Conservation (phyloP, 495 filamentous ascomycete species). For the Recurvomyces mirabilis region DNA sequence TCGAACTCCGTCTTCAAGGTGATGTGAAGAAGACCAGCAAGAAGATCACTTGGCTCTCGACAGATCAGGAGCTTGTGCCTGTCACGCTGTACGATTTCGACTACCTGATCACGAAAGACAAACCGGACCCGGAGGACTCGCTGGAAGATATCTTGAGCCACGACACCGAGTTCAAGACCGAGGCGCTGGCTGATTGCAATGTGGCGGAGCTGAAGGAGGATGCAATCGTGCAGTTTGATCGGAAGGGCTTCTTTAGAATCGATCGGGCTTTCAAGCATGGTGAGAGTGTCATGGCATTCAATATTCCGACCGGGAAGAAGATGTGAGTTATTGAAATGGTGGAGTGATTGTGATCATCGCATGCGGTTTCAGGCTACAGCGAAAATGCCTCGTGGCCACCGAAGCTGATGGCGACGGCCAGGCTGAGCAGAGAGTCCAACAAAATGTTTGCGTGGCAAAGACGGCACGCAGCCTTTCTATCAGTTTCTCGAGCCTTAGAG, state of each 20-base stretch:
- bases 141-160: conserved; percentile 71
- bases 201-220: conserved; percentile 62
- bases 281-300: conserved; percentile 30
- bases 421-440: too few relatives aligned
- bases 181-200: conserved; percentile 70
- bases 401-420: too few relatives aligned
- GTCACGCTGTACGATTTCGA: conserved; percentile 87
- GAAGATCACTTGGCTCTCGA: conserved; percentile 85
- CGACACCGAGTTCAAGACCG: conserved; percentile 62
- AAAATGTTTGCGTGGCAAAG: too few relatives aligned
- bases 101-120: conserved; percentile 84
- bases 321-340: too few relatives aligned
- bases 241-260: conserved; percentile 79
- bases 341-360: too few relatives aligned
- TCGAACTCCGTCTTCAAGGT: conserved; percentile 74
- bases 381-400: too few relatives aligned
- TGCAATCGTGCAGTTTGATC: conserved; percentile 88
- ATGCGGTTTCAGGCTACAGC: too few relatives aligned
- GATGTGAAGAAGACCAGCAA: conserved; percentile 91
- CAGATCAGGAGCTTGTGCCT: conserved; percentile 62
- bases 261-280: conserved; percentile 47
- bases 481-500: too few relatives aligned
- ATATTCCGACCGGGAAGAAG: conserved; percentile 33
- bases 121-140: conserved; percentile 68
- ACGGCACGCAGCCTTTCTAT: too few relatives aligned